Base-by-base conservation (phyloP, 2,329 filamentous ascomycete genomes). In the Hirsutella minnesotensis region DNA sequence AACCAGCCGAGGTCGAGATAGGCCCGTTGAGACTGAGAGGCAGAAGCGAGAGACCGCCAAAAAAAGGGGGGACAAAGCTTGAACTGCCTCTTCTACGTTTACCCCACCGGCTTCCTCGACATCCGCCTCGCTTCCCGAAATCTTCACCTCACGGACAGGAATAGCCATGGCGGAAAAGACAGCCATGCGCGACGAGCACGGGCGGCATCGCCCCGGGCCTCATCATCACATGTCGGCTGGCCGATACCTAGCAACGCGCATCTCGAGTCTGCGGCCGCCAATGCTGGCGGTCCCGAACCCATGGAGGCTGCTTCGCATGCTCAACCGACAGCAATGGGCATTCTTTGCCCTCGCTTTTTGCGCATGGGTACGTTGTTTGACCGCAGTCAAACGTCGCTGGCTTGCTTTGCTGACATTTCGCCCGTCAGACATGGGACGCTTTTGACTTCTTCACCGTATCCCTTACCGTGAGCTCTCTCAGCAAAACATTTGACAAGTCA, bases 381-480 rank as follows among this genome's bases (percentile, higher is more conserved):
- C 4, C n/a, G 3, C n/a, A 3, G 12, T 12, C 12, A 12, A 27
- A 27, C 12, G 24, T 12, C 12, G 12, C 12, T 7, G 7, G 24
- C 31, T 13, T 5, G 31, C 15, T 8, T 18, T 27, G 35, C 40
- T 31, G 33, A n/a, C 19, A 10, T 16, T 12, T 13, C 33, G 35
- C 7, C 3, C n/a, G 22, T 22, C 33, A 35, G 73, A 72, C 71
- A 1, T 78, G 74, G 75, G 76, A 81, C 53, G 68, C 77, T 3
- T 81, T 81, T 49, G 79, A 83, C 57, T 82, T 81, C 62, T 79
- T 80, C 57, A 79, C 75, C 38, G 77, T 81, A 21, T 77, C 73
- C 1, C 63, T 82, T 37, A 78, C 75, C 1, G 64, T 79, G 15
- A 69, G 63, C 12, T 65, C 74, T 19, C 62, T 82, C 13, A 64